Conservation (phyloP, 768 basidiomycete species). For the Rhodotorula taiwanensis region DNA sequence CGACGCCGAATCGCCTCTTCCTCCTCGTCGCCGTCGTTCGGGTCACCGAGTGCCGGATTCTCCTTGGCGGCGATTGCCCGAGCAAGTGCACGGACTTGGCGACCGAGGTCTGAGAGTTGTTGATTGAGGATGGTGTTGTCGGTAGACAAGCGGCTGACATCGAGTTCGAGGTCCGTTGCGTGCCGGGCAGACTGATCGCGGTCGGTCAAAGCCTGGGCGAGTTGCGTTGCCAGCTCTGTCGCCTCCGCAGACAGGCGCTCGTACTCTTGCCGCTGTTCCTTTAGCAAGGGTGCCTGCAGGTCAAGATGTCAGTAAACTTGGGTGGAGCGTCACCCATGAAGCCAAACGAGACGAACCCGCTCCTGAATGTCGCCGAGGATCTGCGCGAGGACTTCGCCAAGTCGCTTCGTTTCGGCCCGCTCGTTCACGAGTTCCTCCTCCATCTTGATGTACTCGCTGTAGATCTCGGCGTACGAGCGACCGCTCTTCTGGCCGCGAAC, state of each 20-base stretch:
- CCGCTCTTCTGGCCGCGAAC: slow-evolving; percentile 62
- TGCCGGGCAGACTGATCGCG: slow-evolving; percentile 59
- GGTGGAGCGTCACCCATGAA: too few species aligned
- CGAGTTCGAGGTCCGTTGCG: slow-evolving; percentile 51
- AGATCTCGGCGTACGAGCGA: slow-evolving; percentile 85
- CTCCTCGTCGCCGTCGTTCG: slow-evolving; percentile 39
- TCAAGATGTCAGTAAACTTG: background rate
- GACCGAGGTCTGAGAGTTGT: slow-evolving; percentile 73
- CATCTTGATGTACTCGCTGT: slow-evolving; percentile 77
- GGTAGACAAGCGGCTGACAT: slow-evolving; percentile 49
- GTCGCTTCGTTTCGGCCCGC: slow-evolving; percentile 71
- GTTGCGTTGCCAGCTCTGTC: slow-evolving; percentile 68
- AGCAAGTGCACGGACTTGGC: slow-evolving; percentile 71
- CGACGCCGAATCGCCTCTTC: slow-evolving; percentile 62
- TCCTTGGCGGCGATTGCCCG: slow-evolving; percentile 74
- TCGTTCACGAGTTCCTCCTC: slow-evolving; percentile 75
- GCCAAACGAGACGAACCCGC: slow-evolving; percentile 53
- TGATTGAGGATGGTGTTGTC: slow-evolving; percentile 61
- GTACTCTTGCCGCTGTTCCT: slow-evolving; percentile 83
- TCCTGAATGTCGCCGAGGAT: slow-evolving; percentile 88
- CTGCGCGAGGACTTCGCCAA: slow-evolving; percentile 70
- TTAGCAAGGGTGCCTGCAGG: slow-evolving; percentile 75
- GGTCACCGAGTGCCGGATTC: slow-evolving; percentile 65
- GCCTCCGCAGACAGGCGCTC: slow-evolving; percentile 74
- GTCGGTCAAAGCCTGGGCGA: slow-evolving; percentile 65